Base-by-base conservation (phyloP, 192 early-diverging fungal species). In the Anaeromyces robustus region DNA sequence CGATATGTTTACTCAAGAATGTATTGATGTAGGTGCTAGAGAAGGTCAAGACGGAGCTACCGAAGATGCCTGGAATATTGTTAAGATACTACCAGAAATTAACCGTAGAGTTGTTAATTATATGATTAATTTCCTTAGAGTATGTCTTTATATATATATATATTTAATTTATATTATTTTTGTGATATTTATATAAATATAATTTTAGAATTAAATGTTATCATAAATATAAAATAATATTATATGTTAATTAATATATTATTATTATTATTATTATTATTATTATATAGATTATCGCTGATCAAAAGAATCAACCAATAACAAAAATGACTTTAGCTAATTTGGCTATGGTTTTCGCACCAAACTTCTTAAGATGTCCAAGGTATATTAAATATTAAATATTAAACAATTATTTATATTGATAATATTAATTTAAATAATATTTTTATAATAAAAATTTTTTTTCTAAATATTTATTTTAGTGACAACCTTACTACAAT, bases 311-410 rank as follows among this genome's bases (percentile, higher is more conserved):
- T n/a, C 90, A 88, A 52, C 87, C 91, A 37, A 81, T 88, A 18
- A 98, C 97, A n/a, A 92, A 94, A 86, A 99, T 99, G 97, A 93
- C 90, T 30, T 85, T 93, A 34, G 87, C 88, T 81, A 99, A 98
- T 80, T 82, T 99, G 78, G 97, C 97, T 18, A 93, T 99, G 89
- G 95, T 99, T 16, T 98, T 97, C 89, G 96, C 95, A 29, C 97
- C 97, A n/a, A 93, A 94, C 77, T 92, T 97, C 78, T 85, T 99
- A 78, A 88, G 96, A 52, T 96, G 94, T 83, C 96, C 96, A 29
- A 68, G 52, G 52, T 68, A n/a, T 11, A n/a, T 18, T 22, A 7
- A 39, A 34, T 34, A 34, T 7, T 34, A 34, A 12, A 7, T 34
- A 34, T 34, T 34, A 34, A 34, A 34, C 3, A 7, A 34, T 7